Evolutionary conservation across 2,329 filamentous ascomycete genomes (phyloP), one percentile per base, ranked within the genome.

Genomic region (Neofusicoccum parvum): DNA sequence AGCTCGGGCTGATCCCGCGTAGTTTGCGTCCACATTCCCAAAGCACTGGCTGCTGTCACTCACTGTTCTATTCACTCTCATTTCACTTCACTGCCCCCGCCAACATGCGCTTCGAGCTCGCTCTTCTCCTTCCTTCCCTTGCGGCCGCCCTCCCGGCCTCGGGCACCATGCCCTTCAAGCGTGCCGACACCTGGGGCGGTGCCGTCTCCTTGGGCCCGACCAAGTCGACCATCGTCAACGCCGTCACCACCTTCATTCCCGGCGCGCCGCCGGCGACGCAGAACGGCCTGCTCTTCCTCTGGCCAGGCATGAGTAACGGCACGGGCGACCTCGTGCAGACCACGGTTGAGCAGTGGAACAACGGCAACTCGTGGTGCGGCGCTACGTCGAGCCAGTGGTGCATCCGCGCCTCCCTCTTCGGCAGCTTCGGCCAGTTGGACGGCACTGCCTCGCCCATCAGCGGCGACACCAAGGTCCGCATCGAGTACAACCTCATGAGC

Each of bases 301-400:
- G 78, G 78, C 80, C 79, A 6, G 80, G 79, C 5, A 81, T 81
- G 76, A 79, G 76, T 58, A 82, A 81, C 67, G 79, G 80, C 48
- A 81, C 80, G 1, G 79, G 79, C 0, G 75, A 81, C 59, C 71
- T 81, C 12, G 70, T 81, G 53, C 79, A 81, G 65, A 78, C 78
- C 0, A 81, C 78, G 0, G 71, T 81, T 3, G 78, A 81, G 67
- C 75, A 73, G 23, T 81, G 78, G 79, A 66, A 74, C 6, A 72
- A 73, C 46, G 50, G 50, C 50, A 81, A 81, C 67, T 68, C 69
- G 11, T 81, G 78, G 79, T 81, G 79, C 66, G 79, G 79, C 41
- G 80, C 78, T 5, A 65, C 49, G 3, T 67, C 71, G 2, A 78
- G 76, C 5, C 72, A 81, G 69, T 81, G 78, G 78, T 81, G 77